Percentiles rank a stretch among this genome's conserved stretches.
phyloP scores from a whole-genome alignment of 2,329 filamentous ascomycete species.

The Davidsoniella virescens region DNA sequence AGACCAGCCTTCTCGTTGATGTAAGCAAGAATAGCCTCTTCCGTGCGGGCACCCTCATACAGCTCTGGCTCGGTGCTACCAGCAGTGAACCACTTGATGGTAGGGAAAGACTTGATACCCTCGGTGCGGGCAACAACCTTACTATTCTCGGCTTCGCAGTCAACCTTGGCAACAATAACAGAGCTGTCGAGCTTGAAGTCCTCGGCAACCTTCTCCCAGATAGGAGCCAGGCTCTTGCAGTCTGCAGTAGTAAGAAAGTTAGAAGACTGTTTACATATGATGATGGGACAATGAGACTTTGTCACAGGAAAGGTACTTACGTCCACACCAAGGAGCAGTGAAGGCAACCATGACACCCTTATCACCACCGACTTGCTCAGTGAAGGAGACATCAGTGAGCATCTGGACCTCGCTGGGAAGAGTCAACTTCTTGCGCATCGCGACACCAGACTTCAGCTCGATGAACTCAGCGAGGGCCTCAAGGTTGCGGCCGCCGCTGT shows the following conservation, averaged over 20 bases:
- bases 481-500: slow-evolving; percentile 72
- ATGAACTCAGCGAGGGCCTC: slow-evolving; percentile 74
- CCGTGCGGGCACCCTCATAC: slow-evolving; percentile 62
- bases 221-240: slow-evolving; percentile 87
- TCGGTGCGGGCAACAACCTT: slow-evolving; percentile 63
- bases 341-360: slow-evolving; percentile 91
- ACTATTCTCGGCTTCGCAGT: slow-evolving; percentile 74
- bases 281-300: not conserved
- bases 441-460: slow-evolving; percentile 70
- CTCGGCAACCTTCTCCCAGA: slow-evolving; percentile 72
- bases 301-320: slow-evolving; percentile 40
- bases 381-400: slow-evolving; percentile 67
- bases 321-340: slow-evolving; percentile 95
- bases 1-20: slow-evolving; percentile 83
- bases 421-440: slow-evolving; percentile 59
- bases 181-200: slow-evolving; percentile 64
- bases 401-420: slow-evolving; percentile 60
- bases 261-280: not conserved
- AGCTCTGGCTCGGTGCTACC: slow-evolving; percentile 54
- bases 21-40: slow-evolving; percentile 62
- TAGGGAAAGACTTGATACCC: slow-evolving; percentile 76
- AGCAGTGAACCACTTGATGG: slow-evolving; percentile 93
- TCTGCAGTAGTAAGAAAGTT: slow-evolving; percentile 37
- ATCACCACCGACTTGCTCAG: slow-evolving; percentile 60
- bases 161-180: slow-evolving; percentile 86